Evolutionary conservation across 148 eudicot species (phyloP), one percentile per base, ranked within the genome.

Genomic region (Rhododendron simsii): DNA sequence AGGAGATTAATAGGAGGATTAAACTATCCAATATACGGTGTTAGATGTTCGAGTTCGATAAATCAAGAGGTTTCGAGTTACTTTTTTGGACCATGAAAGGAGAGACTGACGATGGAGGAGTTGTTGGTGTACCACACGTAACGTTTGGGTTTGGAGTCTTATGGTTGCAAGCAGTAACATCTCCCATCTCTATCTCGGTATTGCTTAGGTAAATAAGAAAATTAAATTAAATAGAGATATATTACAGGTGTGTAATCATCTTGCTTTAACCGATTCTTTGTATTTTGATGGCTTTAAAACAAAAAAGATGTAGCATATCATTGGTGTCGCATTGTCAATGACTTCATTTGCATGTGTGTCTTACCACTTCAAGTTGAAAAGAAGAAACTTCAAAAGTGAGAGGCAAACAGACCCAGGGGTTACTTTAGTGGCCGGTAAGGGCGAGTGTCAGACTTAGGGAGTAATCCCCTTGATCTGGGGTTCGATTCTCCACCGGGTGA

Each of bases 1-100:
- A 91, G 89, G 99, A 95, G 87, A 91, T 94, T 26, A 91, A 88
- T 61, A 90, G 99, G 63, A 87, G 96, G 87, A 95, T 89, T 73
- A 97, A 91, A 87, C 67, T 87, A 80, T 95, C 7, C 45, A 41
- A 41, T 41, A 41, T 41, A 41, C 45, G 45, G 45, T 41, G 45
- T 41, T 41, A 41, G 7, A 6, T 41, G 1, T 21, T 41, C 23
- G 2, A 35, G 2, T 5, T 37, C 47, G 4, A n/a, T 2, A 2
- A 63, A 83, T 44, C 4, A 47, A 83, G 15, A 13, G 73, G 45
- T 37, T 82, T 3, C 10, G 35, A 1, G 55, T 61, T 33, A 10
- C 10, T 28, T 30, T 67, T 71, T 71, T 71, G 76, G 20, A 33
- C 44, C 44, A 15, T 5, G 44, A 33, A 73, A 30, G 41, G 20